These are phyloP conservation scores for Heracleum sosnowskyi DNA, from an alignment of 129 eudicot species.

Conservation along the genomic window DNA sequence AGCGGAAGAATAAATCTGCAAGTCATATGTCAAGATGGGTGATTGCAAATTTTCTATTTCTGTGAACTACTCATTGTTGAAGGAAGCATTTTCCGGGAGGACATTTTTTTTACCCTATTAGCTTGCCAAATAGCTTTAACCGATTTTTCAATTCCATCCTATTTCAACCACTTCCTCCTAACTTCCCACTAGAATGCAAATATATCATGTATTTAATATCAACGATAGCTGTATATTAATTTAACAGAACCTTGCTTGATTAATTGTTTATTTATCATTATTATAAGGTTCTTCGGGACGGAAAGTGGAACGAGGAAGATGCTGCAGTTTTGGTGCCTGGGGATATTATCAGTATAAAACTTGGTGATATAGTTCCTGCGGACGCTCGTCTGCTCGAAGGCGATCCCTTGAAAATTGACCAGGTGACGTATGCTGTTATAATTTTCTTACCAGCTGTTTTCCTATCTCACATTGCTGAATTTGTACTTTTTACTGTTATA, in stretches of 20 bases:
- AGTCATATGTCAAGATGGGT: background rate
- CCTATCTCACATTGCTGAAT: conserved; percentile 12
- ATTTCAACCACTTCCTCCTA: background rate
- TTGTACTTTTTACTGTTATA: background rate
- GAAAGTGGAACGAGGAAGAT: conserved; percentile 90
- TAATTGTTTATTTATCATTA: conserved; percentile 4
- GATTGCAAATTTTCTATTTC: background rate
- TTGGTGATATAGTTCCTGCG: conserved; percentile 93
- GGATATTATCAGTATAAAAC: conserved; percentile 81
- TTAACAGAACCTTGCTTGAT: background rate
- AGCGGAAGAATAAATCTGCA: background rate
- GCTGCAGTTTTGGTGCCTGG: conserved; percentile 90
- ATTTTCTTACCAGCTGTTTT: background rate
- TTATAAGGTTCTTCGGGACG: conserved; percentile 77
- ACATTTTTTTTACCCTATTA: background rate
- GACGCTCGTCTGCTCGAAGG: conserved; percentile 98
- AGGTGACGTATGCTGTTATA: conserved; percentile 27
- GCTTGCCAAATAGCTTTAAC: background rate
- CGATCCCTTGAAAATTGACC: conserved; percentile 95
- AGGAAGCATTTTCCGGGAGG: background rate
- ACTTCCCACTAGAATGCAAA: background rate
- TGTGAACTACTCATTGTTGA: background rate
- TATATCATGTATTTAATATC: background rate
- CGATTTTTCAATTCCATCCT: background rate
- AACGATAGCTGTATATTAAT: background rate